Conservation (phyloP, 139 green algal species). For the Tetraselmis chui region DNA sequence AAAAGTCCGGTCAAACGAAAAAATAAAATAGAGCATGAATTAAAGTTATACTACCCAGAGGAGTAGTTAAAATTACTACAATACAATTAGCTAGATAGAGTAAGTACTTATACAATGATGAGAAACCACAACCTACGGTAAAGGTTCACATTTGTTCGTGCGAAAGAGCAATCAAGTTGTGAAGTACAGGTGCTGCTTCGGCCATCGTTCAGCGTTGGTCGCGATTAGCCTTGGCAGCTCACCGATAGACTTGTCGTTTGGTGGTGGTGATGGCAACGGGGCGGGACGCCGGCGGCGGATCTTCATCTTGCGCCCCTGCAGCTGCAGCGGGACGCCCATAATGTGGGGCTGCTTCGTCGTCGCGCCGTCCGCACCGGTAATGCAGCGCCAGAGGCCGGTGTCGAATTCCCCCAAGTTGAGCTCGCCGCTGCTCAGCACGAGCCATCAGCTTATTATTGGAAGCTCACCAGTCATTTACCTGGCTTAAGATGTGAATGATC, state of each 20-base stretch:
- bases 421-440: not conserved
- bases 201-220: not conserved
- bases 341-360: not conserved
- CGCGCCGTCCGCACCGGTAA: not conserved
- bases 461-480: no score
- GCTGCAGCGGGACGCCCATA: not conserved
- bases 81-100: no score
- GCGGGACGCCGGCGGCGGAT: not conserved
- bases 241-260: not conserved
- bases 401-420: not conserved
- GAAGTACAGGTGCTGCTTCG: not conserved
- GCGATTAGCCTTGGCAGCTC: not conserved
- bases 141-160: no score
- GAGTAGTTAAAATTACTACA: no score
- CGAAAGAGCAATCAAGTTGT: not conserved
- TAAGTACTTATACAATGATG: not conserved
- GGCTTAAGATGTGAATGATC: no score
- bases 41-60: no score
- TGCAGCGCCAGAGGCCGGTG: not conserved
- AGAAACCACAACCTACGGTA: no score
- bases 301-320: not conserved
- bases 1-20: no score
- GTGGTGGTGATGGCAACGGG: not conserved
- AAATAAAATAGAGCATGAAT: no score
- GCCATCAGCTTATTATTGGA: no score